phyloP scores from a whole-genome alignment of 768 basidiomycete species.

The Collybia mongolica region DNA sequence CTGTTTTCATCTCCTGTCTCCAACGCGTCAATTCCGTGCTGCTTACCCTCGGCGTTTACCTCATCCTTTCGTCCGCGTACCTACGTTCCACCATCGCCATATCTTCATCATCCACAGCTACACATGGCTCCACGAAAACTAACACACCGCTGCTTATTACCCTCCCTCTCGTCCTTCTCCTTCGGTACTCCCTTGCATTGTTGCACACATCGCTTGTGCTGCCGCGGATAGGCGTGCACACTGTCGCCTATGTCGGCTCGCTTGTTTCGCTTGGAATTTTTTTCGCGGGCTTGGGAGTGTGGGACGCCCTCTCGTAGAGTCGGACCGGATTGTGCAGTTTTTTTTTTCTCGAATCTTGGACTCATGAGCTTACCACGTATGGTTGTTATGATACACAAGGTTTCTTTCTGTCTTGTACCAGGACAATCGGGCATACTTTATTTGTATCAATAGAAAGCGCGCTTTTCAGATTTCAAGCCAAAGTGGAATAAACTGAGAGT shows the following conservation, averaged over 20 bases:
- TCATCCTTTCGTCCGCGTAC: slow-evolving; percentile 61
- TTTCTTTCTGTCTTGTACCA: not conserved
- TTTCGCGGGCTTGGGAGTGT: slow-evolving; percentile 70
- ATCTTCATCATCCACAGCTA: slow-evolving; percentile 15
- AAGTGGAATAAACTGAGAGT: too few relatives aligned
- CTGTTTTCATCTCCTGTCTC: slow-evolving; percentile 74
- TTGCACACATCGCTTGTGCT: slow-evolving; percentile 69
- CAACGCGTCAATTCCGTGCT: slow-evolving; percentile 75
- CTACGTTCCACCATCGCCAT: slow-evolving; percentile 51
- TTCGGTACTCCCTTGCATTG: slow-evolving; percentile 56
- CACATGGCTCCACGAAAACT: slow-evolving; percentile 15
- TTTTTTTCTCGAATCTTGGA: not conserved
- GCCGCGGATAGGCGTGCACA: slow-evolving; percentile 73
- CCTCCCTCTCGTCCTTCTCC: slow-evolving; percentile 38
- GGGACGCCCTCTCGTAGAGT: slow-evolving; percentile 59
- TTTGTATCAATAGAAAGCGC: too few relatives aligned
- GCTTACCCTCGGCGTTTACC: slow-evolving; percentile 64
- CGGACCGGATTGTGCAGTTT: not conserved
- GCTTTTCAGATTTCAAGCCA: too few relatives aligned
- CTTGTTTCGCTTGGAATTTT: slow-evolving; percentile 67
- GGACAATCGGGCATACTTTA: not conserved
- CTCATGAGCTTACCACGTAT: not conserved
- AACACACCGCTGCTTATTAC: slow-evolving; percentile 37
- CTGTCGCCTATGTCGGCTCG: slow-evolving; percentile 68
- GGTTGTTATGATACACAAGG: not conserved